Conservation (phyloP, 2,329 filamentous ascomycete species). For the Daldinia sp. region DNA sequence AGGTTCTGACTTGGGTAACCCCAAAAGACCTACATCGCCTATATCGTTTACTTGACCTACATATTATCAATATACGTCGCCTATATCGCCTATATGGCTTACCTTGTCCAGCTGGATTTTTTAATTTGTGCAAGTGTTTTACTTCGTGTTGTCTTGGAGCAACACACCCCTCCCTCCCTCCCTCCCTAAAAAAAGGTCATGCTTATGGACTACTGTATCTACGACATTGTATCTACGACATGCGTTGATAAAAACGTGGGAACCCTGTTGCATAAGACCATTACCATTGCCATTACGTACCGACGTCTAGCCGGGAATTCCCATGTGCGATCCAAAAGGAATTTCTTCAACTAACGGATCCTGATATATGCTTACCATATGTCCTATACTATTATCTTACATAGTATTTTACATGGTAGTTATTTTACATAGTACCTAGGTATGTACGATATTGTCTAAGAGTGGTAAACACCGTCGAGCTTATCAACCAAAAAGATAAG, state of each 20-base stretch:
- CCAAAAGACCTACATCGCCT: neutral
- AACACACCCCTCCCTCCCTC: too few species aligned
- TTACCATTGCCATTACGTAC: constrained; percentile 3
- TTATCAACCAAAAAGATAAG: constrained; percentile 6
- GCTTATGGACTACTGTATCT: constrained; percentile 4
- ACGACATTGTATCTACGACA: constrained; percentile 17
- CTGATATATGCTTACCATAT: constrained; percentile 5
- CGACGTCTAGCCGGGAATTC: constrained; percentile 1
- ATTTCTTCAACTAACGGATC: neutral
- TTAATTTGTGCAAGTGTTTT: neutral
- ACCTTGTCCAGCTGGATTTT: neutral
- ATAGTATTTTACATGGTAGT: too few species aligned
- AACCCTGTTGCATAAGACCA: constrained; percentile 26
- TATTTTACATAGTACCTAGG: too few species aligned
- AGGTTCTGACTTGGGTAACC: neutral
- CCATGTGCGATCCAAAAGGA: constrained; percentile 9
- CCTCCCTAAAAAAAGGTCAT: neutral
- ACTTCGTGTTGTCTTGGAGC: neutral
- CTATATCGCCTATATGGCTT: neutral
- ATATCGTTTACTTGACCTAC: neutral
- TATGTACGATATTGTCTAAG: neutral
- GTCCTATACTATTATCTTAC: neutral
- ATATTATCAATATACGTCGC: neutral
- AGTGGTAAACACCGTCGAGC: neutral
- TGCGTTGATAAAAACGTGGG: constrained; percentile 33